Percentiles rank a stretch among this genome's conserved stretches.
These are phyloP conservation scores for Boletus huronensis DNA, from an alignment of 768 basidiomycete genomes.

Conservation along the genomic window DNA sequence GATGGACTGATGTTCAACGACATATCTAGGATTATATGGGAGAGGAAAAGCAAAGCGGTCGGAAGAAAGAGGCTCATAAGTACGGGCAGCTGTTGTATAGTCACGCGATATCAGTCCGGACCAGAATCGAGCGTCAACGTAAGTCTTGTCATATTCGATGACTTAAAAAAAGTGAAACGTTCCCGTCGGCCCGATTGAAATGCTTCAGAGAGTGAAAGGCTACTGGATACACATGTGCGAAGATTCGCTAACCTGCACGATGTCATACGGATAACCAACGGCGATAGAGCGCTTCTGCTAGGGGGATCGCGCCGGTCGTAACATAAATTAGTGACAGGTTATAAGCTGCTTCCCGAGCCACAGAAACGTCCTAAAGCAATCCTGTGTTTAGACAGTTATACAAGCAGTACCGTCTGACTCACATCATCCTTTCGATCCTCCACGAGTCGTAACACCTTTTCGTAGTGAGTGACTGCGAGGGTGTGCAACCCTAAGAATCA, in stretches of 20 bases:
- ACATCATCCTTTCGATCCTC: conserved; percentile 38
- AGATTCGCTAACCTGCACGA: background rate
- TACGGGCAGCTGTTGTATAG: background rate
- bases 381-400: background rate
- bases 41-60: background rate
- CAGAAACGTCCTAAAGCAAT: conserved; percentile 3
- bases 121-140: background rate
- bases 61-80: background rate
- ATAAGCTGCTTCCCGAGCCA: conserved; percentile 14
- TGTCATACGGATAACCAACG: conserved; percentile 77
- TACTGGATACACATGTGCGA: background rate
- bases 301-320: conserved; percentile 65
- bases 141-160: background rate
- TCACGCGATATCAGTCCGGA: background rate
- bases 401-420: background rate
- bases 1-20: conserved; percentile 5
- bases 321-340: conserved; percentile 83
- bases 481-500: conserved; percentile 79
- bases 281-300: conserved; percentile 68
- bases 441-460: conserved; percentile 63
- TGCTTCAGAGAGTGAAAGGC: background rate
- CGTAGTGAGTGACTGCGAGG: conserved; percentile 83
- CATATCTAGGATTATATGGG: conserved; percentile 2
- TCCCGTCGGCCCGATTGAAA: background rate
- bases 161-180: background rate